Base-by-base conservation (phyloP, 345 rosid genomes). In the Arabidopsis thaliana region DNA sequence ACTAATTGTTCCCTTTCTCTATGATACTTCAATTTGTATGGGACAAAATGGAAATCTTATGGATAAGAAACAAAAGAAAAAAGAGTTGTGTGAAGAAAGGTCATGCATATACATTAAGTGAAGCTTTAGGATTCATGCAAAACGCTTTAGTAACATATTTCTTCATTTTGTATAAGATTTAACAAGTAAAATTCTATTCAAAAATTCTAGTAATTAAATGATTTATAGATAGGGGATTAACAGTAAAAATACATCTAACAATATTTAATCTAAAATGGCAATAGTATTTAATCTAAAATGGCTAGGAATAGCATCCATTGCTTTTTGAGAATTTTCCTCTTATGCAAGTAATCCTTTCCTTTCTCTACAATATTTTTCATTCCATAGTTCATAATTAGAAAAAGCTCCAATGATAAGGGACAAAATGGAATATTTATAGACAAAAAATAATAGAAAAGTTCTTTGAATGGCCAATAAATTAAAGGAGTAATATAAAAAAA, bases 281-380 rank as follows among this genome's bases (percentile, higher is more conserved):
- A 20, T 10, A 36, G 11, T 22, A 22, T 11, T n/a, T 33, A 23
- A 50, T 11, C 28, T 33, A 23, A 50, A 38, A 16, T 16, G 20
- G 6, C 11, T 59, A 22, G 20, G 48, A 59, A 59, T 38, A 12
- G 20, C 23, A 60, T 50, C 56, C 28, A 50, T 50, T 9, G 56
- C 56, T 65, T 74, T 65, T 57, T 10, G 24, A 36, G 14, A 57
- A 46, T 24, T 66, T 46, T 34, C 71, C 70, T 65, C 57, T 25
- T 4, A 44, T 45, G 59, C 59, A 74, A 74, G 72, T 65, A 55
- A 65, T 74, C 6, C 65, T 65, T 65, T 46, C 1, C 78, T 65
- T 65, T 65, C 71, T 73, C 50, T 50, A 14, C 36, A 10, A 1
- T 34, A 13, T 11, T 45, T 38, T 33, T 9, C 8, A 44, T 42